phyloP scores from a whole-genome alignment of 805 yeast species.

The Cephaloascus albidus region DNA sequence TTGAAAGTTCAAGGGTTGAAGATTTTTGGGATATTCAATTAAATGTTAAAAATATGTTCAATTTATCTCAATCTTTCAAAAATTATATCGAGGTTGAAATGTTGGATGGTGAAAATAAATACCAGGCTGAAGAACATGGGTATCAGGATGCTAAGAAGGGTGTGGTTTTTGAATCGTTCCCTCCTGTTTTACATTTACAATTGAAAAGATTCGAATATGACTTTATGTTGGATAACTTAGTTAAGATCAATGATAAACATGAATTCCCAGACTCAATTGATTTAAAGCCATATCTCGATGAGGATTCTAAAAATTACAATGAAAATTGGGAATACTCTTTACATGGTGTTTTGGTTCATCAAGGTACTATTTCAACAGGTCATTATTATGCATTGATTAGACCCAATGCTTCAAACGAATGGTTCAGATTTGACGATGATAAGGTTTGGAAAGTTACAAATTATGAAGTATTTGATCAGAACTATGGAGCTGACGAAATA shows the following conservation, averaged over 20 bases:
- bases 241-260: slow-evolving; percentile 85
- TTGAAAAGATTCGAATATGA: slow-evolving; percentile 92
- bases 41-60: slow-evolving; percentile 76
- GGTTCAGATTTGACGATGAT: slow-evolving; percentile 96
- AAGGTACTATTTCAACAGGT: slow-evolving; percentile 93
- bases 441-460: slow-evolving; percentile 81
- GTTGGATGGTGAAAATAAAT: slow-evolving; percentile 90
- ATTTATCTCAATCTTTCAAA: slow-evolving; percentile 66
- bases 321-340: slow-evolving; percentile 73
- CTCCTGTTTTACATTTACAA: slow-evolving; percentile 89
- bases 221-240: slow-evolving; percentile 77
- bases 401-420: slow-evolving; percentile 58
- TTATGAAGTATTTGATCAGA: slow-evolving; percentile 82
- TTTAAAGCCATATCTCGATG: slow-evolving; percentile 68
- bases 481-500: slow-evolving; percentile 73
- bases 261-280: slow-evolving; percentile 84
- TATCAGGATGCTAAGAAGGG: slow-evolving; percentile 96
- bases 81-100: slow-evolving; percentile 85
- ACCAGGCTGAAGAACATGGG: slow-evolving; percentile 84
- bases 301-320: slow-evolving; percentile 29
- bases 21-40: slow-evolving; percentile 98
- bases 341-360: slow-evolving; percentile 93
- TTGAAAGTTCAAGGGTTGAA: slow-evolving; percentile 84
- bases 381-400: slow-evolving; percentile 93
- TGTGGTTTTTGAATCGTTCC: slow-evolving; percentile 82